phyloP scores from a whole-genome alignment of 2,329 filamentous ascomycete species.

The Penicillium sp. region DNA sequence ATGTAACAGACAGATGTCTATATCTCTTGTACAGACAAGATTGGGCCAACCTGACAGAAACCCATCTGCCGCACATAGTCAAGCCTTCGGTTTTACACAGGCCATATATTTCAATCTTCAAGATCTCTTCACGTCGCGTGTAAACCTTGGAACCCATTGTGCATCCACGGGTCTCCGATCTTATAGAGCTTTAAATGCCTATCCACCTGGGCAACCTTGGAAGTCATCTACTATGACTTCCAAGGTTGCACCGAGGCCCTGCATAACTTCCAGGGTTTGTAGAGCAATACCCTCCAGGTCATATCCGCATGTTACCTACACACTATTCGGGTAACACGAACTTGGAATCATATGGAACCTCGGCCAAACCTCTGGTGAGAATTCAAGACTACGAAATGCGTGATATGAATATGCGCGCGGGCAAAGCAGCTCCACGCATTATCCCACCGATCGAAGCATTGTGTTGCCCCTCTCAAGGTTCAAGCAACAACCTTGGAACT shows the following conservation, averaged over 20 bases:
- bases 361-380: conserved; percentile 1
- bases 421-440: background rate
- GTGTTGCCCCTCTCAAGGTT: background rate
- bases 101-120: background rate
- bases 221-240: no score
- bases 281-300: background rate
- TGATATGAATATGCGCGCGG: no score
- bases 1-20: background rate
- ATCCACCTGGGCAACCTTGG: no score
- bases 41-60: conserved; percentile 3
- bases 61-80: conserved; percentile 10
- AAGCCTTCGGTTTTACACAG: background rate
- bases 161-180: background rate
- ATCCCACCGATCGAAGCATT: background rate
- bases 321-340: conserved; percentile 2
- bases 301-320: background rate
- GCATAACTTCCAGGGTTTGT: background rate
- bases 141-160: background rate
- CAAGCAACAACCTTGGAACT: background rate
- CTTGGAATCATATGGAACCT: background rate
- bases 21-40: conserved; percentile 13
- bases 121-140: conserved; percentile 2
- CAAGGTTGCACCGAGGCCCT: background rate
- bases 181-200: background rate
- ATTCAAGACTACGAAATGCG: no score